phyloP scores from a whole-genome alignment of 2,329 filamentous ascomycete genomes.

The Scedosporium apiospermum region DNA sequence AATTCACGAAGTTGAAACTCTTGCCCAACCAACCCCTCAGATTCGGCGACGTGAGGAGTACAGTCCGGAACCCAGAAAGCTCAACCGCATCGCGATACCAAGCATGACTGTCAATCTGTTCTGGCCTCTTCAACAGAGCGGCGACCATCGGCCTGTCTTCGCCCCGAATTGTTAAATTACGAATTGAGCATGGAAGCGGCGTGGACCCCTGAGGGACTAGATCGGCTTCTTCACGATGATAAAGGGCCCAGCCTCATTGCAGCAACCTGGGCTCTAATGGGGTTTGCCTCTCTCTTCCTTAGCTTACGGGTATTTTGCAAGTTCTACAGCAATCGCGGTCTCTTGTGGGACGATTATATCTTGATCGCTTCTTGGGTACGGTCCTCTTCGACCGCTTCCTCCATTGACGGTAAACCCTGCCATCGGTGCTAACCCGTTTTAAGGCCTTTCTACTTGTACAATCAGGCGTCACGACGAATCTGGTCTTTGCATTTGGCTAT shows the following conservation, averaged over 20 bases:
- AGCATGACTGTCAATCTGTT: no score
- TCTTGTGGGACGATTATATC: slow-evolving; percentile 28
- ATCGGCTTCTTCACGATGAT: neutral
- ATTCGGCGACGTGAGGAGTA: no score
- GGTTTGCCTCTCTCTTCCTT: slow-evolving; percentile 11
- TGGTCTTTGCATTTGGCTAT: slow-evolving; percentile 8
- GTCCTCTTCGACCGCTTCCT: neutral
- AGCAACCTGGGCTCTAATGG: slow-evolving; percentile 7
- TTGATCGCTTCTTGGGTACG: slow-evolving; percentile 19
- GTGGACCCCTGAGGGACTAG: neutral
- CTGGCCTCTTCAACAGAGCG: no score
- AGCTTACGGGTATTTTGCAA: slow-evolving; percentile 26
- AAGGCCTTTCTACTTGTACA: neutral
- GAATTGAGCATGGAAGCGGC: no score
- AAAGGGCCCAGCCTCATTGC: neutral
- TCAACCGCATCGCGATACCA: no score
- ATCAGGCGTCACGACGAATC: neutral
- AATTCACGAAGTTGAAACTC: no score
- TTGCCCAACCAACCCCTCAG: no score
- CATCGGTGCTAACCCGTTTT: no score
- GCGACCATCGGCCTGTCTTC: no score
- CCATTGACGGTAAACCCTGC: neutral
- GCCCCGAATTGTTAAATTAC: no score
- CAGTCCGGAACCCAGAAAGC: no score
- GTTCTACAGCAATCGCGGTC: slow-evolving; percentile 19